Evolutionary conservation across 495 filamentous ascomycete genomes (phyloP).

Genomic region (Chlorociboria aeruginascens): DNA sequence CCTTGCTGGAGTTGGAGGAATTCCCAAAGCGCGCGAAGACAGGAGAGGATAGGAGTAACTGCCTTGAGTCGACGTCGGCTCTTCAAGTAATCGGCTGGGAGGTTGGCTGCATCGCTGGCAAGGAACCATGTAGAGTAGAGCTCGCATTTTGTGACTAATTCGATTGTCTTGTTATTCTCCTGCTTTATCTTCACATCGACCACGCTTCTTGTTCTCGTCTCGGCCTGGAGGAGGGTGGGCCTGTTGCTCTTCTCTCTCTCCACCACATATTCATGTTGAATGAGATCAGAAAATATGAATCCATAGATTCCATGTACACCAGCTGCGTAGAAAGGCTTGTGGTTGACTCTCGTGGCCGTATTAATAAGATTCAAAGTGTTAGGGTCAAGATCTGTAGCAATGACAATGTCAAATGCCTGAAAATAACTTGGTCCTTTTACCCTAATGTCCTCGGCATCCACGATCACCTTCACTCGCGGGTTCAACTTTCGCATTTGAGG

Average conservation of each 20-base stretch:
- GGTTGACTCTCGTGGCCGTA: slow-evolving; percentile 60
- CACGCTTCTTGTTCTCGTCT: slow-evolving; percentile 68
- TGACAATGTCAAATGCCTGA: slow-evolving; percentile 67
- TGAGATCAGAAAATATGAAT: slow-evolving; percentile 86
- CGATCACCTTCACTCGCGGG: slow-evolving; percentile 68
- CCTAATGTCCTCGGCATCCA: slow-evolving; percentile 53
- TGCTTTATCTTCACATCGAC: slow-evolving; percentile 59
- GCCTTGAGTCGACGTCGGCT: slow-evolving; percentile 55
- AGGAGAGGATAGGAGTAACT: slow-evolving; percentile 70
- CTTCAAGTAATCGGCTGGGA: slow-evolving; percentile 57
- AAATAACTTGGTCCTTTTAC: slow-evolving; percentile 60
- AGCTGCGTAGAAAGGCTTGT: slow-evolving; percentile 78
- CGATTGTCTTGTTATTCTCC: slow-evolving; percentile 58
- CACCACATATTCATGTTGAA: slow-evolving; percentile 76
- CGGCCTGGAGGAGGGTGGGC: slow-evolving; percentile 46
- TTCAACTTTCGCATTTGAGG: slow-evolving; percentile 73
- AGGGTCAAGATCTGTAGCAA: slow-evolving; percentile 81
- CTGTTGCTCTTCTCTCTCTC: slow-evolving; percentile 74
- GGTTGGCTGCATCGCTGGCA: slow-evolving; percentile 57
- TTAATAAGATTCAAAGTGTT: slow-evolving; percentile 65
- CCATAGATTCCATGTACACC: slow-evolving; percentile 85
- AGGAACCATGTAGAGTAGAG: slow-evolving; percentile 71
- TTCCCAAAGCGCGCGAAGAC: slow-evolving; percentile 74
- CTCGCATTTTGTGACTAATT: slow-evolving; percentile 88
- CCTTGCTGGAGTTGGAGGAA: slow-evolving; percentile 45